Base-by-base conservation (phyloP, 202 grass and related monocot species). In the Alloteropsis angusta region DNA sequence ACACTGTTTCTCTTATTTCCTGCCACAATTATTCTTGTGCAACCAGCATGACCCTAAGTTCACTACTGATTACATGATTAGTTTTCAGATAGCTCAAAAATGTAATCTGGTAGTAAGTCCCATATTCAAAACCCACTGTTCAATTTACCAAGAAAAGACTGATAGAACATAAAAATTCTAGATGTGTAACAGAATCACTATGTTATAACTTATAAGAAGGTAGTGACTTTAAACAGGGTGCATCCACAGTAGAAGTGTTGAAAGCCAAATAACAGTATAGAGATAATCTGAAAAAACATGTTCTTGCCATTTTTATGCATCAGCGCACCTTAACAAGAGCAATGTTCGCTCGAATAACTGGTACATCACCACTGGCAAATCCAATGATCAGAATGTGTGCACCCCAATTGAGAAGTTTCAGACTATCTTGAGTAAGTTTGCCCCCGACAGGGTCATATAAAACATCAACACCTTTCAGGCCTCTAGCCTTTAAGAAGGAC, bases 341-440 rank as follows among this genome's bases (percentile, higher is more conserved):
- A 74, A 93, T 68, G 77, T 94, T 98, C 30, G 83, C 89, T 56
- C 87, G 89, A 82, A 94, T 90, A 76, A 92, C 61, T 52, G 89
- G 91, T 66, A 98, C 78, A 89, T 98, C 95, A 53, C 89, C 91
- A 71, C 95, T 98, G 45, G 95, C 91, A 85, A 98, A 98, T 85
- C 91, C 95, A 81, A 98, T 98, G 47, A 98, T 58, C 74, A 98
- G 75, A 90, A 98, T 92, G 66, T 98, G 84, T 39, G 95, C 95
- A 48, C 91, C 91, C 91, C 95, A 98, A 54, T 90, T 92, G 55
- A 98, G 84, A 88, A 94, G 83, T 89, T 94, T 98, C 83, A 98
- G 79, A 52, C 95, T 89, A 68, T 98, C 95, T 81, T 98, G 93
- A 3, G 83, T 90, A 66, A 92, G 78, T 86, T 98, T 90, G 3